Percentiles rank a stretch among this genome's conserved stretches.
Conservation (phyloP, 2,329 filamentous ascomycete genomes). For the Cyphellophora europaea region DNA sequence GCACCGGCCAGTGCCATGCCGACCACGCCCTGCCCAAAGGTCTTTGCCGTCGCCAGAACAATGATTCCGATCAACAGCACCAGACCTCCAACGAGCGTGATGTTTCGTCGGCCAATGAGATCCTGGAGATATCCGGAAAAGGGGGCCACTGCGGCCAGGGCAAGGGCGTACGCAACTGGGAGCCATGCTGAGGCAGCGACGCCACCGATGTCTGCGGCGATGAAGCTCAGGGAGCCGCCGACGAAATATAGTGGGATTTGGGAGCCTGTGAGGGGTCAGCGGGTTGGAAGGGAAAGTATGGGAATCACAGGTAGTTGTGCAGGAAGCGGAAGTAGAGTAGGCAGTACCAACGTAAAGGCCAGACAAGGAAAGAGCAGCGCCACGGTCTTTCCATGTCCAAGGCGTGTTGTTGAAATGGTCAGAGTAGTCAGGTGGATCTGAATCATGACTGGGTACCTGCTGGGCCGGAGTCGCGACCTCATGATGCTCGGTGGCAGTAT, state of each 20-base stretch:
- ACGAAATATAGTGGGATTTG: slow-evolving; percentile 15
- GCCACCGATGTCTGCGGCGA: slow-evolving; percentile 10
- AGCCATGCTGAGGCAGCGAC: slow-evolving; percentile 10
- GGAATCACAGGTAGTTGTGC: no score
- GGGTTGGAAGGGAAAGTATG: no score
- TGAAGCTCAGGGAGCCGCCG: slow-evolving; percentile 12
- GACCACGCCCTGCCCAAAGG: slow-evolving; percentile 8
- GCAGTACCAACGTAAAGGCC: background rate
- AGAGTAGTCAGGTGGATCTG: background rate
- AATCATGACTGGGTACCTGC: background rate
- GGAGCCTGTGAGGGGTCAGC: no score
- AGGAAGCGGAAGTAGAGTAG: no score
- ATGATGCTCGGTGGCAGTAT: background rate
- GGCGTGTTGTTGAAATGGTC: background rate
- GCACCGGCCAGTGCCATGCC: slow-evolving; percentile 12
- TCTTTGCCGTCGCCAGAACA: slow-evolving; percentile 10
- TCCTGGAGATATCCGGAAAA: slow-evolving; percentile 14
- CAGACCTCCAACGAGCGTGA: slow-evolving; percentile 8
- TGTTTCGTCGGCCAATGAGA: slow-evolving; percentile 10
- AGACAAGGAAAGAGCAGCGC: background rate
- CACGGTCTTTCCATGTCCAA: slow-evolving; percentile 1
- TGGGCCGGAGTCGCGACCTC: background rate
- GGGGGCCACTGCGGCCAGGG: slow-evolving; percentile 10
- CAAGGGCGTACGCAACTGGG: slow-evolving; percentile 9
- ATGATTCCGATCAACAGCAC: slow-evolving; percentile 9